Conservation (phyloP, 768 basidiomycete genomes). For the Trametes meyenii region DNA sequence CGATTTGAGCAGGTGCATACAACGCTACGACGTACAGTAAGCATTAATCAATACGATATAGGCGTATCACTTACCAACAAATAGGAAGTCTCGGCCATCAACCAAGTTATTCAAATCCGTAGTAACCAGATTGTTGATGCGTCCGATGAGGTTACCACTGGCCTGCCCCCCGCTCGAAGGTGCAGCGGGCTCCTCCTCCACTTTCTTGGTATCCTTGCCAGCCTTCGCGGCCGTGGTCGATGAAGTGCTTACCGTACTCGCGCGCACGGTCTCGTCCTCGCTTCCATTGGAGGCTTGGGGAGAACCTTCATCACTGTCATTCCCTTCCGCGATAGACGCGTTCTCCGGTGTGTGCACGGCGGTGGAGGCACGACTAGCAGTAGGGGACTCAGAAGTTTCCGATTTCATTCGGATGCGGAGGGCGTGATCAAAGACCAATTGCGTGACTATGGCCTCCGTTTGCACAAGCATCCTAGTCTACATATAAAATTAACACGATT, state of each 20-base stretch:
- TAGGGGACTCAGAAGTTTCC: constrained; percentile 19
- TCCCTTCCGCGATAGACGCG: constrained; percentile 25
- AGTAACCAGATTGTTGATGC: constrained; percentile 77
- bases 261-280: constrained; percentile 23
- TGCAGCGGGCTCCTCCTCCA: not conserved
- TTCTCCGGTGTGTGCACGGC: constrained; percentile 32
- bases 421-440: constrained; percentile 58
- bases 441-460: constrained; percentile 50
- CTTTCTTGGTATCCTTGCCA: constrained; percentile 16
- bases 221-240: constrained; percentile 4
- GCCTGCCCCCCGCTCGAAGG: not conserved
- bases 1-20: constrained; percentile 44
- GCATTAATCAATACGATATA: not conserved
- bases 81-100: constrained; percentile 34
- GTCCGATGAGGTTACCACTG: constrained; percentile 61
- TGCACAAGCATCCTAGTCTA: constrained; percentile 43
- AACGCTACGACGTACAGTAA: constrained; percentile 25
- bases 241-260: constrained; percentile 18
- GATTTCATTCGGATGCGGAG: constrained; percentile 56
- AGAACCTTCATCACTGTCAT: not conserved
- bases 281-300: constrained; percentile 1
- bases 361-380: constrained; percentile 29
- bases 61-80: constrained; percentile 9
- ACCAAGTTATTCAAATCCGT: constrained; percentile 51
- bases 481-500: not conserved